Percentiles rank a stretch among this genome's conserved stretches.
Conservation (phyloP, 1,284 basidiomycete genomes). For the Leccinum olivaceoglutinosum region DNA sequence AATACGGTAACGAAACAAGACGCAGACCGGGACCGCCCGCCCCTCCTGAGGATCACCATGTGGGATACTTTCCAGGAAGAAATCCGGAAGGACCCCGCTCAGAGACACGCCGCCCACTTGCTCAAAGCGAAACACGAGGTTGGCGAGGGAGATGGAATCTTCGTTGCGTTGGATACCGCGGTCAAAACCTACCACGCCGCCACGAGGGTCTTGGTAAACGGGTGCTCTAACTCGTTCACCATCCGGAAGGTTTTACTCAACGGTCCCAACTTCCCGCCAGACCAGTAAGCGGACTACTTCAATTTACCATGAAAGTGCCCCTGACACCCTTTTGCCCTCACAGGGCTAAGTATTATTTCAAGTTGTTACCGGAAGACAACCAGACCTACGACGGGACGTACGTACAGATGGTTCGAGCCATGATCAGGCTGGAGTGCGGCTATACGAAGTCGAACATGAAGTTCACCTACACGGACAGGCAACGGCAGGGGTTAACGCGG, state of each 20-base stretch:
- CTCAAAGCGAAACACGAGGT: not conserved
- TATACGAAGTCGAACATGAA: too few species aligned
- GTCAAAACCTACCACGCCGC: not conserved
- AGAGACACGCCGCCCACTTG: not conserved
- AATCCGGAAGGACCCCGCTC: not conserved
- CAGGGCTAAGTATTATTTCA: not conserved
- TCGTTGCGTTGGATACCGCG: not conserved
- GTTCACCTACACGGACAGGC: not conserved
- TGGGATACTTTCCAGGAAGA: not conserved
- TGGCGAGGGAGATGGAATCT: not conserved
- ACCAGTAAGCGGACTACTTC: slow-evolving; percentile 1
- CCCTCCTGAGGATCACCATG: not conserved
- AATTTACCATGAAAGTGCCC: too few species aligned
- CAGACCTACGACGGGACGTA: not conserved
- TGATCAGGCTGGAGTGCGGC: slow-evolving; percentile 1
- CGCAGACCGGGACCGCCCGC: not conserved
- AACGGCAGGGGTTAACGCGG: not conserved
- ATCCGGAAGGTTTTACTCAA: slow-evolving; percentile 4
- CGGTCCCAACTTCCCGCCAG: not conserved
- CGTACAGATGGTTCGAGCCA: slow-evolving; percentile 6
- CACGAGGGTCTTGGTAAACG: not conserved
- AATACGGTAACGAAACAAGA: not conserved
- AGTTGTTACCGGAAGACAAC: not conserved
- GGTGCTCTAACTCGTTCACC: not conserved
- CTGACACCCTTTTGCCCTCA: not conserved